These are phyloP conservation scores for Sabuloglossum arenarium DNA, from an alignment of 495 filamentous ascomycete species.

Conservation along the genomic window DNA sequence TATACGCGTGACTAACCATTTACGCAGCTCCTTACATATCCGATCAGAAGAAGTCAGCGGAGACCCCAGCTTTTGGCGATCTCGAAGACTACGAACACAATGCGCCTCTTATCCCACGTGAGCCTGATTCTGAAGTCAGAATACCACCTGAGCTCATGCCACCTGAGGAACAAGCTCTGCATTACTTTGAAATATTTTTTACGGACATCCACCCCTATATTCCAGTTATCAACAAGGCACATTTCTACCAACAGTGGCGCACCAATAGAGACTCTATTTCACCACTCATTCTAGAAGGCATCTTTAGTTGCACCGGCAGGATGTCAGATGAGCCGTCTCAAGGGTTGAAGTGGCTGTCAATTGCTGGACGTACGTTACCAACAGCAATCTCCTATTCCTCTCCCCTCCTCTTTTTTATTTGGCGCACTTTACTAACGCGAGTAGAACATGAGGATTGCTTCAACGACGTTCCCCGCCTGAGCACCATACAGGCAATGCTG, in stretches of 20 bases:
- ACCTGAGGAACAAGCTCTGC: conserved; percentile 55
- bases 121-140: conserved; percentile 53
- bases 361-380: conserved; percentile 57
- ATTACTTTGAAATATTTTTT: conserved; percentile 89
- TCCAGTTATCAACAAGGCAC: conserved; percentile 69
- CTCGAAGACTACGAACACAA: conserved; percentile 37
- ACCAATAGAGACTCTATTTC: conserved; percentile 71
- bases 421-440: neutral
- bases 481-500: conserved; percentile 81
- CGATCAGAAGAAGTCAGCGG: conserved; percentile 44
- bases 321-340: conserved; percentile 65
- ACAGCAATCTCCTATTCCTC: neutral
- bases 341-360: conserved; percentile 83
- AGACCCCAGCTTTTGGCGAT: conserved; percentile 62
- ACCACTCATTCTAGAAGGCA: conserved; percentile 74
- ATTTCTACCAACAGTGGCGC: conserved; percentile 86
- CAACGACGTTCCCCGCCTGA: conserved; percentile 81
- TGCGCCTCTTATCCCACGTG: conserved; percentile 42
- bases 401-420: neutral
- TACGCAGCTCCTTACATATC: conserved; percentile 64
- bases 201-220: conserved; percentile 84
- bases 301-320: conserved; percentile 83
- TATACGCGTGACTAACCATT: neutral
- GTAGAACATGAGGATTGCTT: conserved; percentile 86
- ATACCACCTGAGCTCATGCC: conserved; percentile 95